phyloP scores from a whole-genome alignment of 192 early-diverging fungal genomes.

The Coemansia sp. region DNA sequence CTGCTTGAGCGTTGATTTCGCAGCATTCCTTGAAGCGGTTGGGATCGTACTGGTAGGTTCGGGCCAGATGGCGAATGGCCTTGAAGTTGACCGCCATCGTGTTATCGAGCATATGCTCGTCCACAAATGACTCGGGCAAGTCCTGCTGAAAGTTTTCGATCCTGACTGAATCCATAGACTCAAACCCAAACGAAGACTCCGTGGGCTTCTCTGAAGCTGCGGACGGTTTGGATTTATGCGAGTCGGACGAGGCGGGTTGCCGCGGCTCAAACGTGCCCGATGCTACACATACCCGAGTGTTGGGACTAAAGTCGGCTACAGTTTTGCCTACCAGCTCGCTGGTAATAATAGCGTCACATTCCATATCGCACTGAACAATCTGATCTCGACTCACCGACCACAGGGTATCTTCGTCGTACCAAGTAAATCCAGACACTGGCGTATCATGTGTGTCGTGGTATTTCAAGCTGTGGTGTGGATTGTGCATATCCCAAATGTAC shows the following conservation, averaged over 20 bases:
- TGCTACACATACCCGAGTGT: conserved; percentile 26
- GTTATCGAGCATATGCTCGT: conserved; percentile 34
- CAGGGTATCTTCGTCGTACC: conserved; percentile 46
- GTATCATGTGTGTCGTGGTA: conserved; percentile 42
- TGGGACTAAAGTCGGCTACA: conserved; percentile 31
- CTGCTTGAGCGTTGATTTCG: conserved; percentile 20
- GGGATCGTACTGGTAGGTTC: conserved; percentile 46
- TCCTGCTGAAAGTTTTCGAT: conserved; percentile 25
- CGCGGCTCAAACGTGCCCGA: conserved; percentile 13
- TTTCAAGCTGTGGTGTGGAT: conserved; percentile 44
- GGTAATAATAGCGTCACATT: conserved; percentile 31
- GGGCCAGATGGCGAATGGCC: conserved; percentile 29
- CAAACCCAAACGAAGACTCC: too few species aligned
- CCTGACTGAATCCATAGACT: conserved; percentile 3
- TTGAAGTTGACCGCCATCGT: conserved; percentile 13
- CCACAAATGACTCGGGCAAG: conserved; percentile 37
- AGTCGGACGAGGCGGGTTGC: neutral
- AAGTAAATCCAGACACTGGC: conserved; percentile 33
- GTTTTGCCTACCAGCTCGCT: conserved; percentile 25
- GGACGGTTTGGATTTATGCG: too few species aligned
- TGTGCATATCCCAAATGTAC: conserved; percentile 53
- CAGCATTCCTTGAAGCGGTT: conserved; percentile 33
- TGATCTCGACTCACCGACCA: conserved; percentile 34
- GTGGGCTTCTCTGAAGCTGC: too few species aligned
- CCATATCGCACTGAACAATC: conserved; percentile 47